Evolutionary conservation across 495 filamentous ascomycete species (phyloP), one percentile per base, ranked within the genome.

Genomic region (Aspergillus coremiiformis): DNA sequence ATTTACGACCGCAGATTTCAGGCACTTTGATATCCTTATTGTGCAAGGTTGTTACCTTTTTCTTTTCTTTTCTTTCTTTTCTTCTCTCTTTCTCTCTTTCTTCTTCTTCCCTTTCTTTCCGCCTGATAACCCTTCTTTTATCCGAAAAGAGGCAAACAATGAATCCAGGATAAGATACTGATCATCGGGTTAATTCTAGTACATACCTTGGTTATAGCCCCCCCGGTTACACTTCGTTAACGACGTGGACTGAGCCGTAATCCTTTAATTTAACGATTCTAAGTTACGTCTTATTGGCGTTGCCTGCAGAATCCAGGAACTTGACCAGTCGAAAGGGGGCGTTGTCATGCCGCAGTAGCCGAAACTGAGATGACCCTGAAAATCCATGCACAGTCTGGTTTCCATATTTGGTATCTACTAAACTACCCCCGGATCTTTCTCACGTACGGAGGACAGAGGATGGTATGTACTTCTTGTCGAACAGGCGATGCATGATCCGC

Each of bases 251-350:
- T 42, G 33, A 26, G 22, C 44, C 33, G 17, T 37, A 44, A 21
- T 22, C 49, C 44, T 52, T 39, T 52, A 49, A 55, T 45, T 22
- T 37, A 24, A 56, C 44, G 44, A 56, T 37, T 29, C 17, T 3
- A 12, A 20, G 33, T 17, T 33, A 5, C 44, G 27, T n/a, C 8
- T 32, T 19, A 12, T n/a, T 17, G 24, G 29, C 27, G n/a, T 35
- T 47, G 20, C 15, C 44, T 35, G 10, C 26, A 30, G 29, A 21
- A 22, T 11, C 11, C 19, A 33, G 5, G 44, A 47, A 12, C 8
- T 33, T 47, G 27, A 47, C 44, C 17, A 33, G 44, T 47, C 44
- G 20, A 47, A 47, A 33, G 44, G 29, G 29, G 5, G 4, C 11
- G n/a, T 47, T 32, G 12, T 32, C 30, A 47, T 47, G 44, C 27